A percentile compares a stretch with the other conserved stretches of the same genome.
phyloP scores from a whole-genome alignment of 441 rosid species.

The Manihot esculenta region DNA sequence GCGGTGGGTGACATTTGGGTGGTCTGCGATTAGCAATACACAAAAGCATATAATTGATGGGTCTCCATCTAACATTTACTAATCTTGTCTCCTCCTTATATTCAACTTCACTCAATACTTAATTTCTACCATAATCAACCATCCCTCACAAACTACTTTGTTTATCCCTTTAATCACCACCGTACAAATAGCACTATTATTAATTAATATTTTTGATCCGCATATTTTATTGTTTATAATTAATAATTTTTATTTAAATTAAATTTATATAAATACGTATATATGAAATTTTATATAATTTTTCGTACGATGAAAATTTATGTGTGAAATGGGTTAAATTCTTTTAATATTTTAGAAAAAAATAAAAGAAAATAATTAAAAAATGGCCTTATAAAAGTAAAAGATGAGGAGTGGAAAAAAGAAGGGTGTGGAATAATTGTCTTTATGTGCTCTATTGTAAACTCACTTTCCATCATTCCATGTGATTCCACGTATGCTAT shows the following conservation, averaged over 20 bases:
- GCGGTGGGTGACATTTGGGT: conserved; percentile 10
- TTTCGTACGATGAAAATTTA: no score
- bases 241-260: no score
- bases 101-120: neutral
- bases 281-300: no score
- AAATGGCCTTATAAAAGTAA: conserved; percentile 1
- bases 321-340: no score
- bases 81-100: conserved; percentile 5
- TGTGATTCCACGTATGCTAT: conserved; percentile 35
- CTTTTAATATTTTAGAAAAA: no score
- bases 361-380: no score
- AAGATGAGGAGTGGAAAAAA: conserved; percentile 5
- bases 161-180: conserved; percentile 4
- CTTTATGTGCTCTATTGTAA: conserved; percentile 17
- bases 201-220: no score
- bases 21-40: conserved; percentile 23
- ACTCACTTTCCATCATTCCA: conserved; percentile 29
- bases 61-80: conserved; percentile 11
- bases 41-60: conserved; percentile 14
- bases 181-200: neutral
- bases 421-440: conserved; percentile 20
- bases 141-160: neutral
- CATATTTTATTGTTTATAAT: no score
- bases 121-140: conserved; percentile 1
- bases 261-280: no score